These are phyloP conservation scores for Lactarius trivialis DNA, from an alignment of 768 basidiomycete genomes.

Conservation along the genomic window DNA sequence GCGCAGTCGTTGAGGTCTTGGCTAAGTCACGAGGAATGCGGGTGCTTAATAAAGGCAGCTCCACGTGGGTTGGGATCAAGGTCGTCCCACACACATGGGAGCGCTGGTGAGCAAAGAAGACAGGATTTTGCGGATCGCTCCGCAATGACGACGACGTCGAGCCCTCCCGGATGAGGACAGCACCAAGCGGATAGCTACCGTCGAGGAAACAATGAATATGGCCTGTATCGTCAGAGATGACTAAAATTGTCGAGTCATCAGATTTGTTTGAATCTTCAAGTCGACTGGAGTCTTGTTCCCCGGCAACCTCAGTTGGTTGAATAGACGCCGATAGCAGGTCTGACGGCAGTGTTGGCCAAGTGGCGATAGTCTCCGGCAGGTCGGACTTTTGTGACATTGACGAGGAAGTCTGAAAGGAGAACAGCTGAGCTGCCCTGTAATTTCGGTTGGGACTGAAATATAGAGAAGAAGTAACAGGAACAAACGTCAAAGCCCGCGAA, in stretches of 20 bases:
- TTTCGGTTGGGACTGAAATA: conserved; percentile 4
- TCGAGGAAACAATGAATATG: conserved; percentile 62
- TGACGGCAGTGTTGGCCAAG: conserved; percentile 62
- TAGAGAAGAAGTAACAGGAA: conserved; percentile 19
- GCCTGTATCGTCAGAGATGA: conserved; percentile 53
- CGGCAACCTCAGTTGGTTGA: conserved; percentile 35
- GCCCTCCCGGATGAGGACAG: conserved; percentile 35
- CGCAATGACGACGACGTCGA: conserved; percentile 31
- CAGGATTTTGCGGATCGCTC: conserved; percentile 42
- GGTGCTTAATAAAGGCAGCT: conserved; percentile 51
- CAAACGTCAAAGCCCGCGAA: conserved; percentile 59
- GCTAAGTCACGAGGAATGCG: conserved; percentile 63
- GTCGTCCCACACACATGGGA: conserved; percentile 27
- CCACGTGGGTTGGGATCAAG: conserved; percentile 41
- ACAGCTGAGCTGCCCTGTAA: conserved; percentile 66
- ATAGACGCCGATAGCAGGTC: conserved; percentile 58
- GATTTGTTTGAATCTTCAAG: conserved; percentile 37
- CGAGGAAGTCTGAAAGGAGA: conserved; percentile 71
- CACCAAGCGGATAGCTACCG: conserved; percentile 67
- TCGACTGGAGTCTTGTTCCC: conserved; percentile 27
- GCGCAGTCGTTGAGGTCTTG: conserved; percentile 57
- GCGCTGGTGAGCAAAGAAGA: conserved; percentile 46
- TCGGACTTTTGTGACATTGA: conserved; percentile 40
- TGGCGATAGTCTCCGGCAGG: conserved; percentile 52
- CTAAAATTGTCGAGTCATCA: conserved; percentile 54